These are phyloP conservation scores for Fusarium sp. DNA, from an alignment of 2,329 filamentous ascomycete genomes.

Conservation along the genomic window DNA sequence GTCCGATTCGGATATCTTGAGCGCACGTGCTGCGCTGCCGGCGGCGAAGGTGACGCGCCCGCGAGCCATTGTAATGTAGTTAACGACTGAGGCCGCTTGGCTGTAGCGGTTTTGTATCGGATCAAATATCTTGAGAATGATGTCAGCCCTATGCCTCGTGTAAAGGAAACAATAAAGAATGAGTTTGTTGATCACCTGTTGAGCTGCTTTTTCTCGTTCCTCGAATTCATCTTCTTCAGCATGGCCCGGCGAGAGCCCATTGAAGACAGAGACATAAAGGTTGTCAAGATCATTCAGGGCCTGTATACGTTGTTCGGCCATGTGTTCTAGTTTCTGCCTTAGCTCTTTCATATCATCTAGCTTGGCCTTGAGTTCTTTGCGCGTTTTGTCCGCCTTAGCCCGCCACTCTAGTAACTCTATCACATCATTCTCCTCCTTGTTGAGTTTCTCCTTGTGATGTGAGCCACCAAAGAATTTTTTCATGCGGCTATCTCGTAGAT, in stretches of 20 bases:
- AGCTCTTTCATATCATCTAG: slow-evolving; percentile 9
- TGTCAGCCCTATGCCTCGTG: background rate
- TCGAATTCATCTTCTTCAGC: slow-evolving; percentile 4
- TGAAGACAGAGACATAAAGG: slow-evolving; percentile 1
- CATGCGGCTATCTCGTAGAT: background rate
- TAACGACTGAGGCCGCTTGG: background rate
- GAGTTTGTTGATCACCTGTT: background rate
- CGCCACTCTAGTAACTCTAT: background rate
- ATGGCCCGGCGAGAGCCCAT: background rate
- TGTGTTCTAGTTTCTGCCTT: background rate
- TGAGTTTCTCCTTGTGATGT: slow-evolving; percentile 6
- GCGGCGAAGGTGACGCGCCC: background rate
- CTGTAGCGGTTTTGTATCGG: background rate
- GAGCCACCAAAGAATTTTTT: slow-evolving; percentile 3
- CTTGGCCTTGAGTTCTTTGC: slow-evolving; percentile 4
- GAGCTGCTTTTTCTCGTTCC: background rate
- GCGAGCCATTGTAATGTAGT: slow-evolving; percentile 5
- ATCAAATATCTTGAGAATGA: background rate
- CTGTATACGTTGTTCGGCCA: slow-evolving; percentile 1
- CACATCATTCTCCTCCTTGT: slow-evolving; percentile 1
- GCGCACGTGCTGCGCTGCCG: slow-evolving; percentile 3
- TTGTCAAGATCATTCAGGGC: slow-evolving; percentile 1
- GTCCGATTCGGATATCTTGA: slow-evolving; percentile 2
- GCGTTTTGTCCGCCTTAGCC: slow-evolving; percentile 5
- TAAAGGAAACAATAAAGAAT: accelerated